Evolutionary conservation across 2,329 filamentous ascomycete species (phyloP), one percentile per base, ranked within the genome.

Genomic region (Aspergillus spinulosporus): DNA sequence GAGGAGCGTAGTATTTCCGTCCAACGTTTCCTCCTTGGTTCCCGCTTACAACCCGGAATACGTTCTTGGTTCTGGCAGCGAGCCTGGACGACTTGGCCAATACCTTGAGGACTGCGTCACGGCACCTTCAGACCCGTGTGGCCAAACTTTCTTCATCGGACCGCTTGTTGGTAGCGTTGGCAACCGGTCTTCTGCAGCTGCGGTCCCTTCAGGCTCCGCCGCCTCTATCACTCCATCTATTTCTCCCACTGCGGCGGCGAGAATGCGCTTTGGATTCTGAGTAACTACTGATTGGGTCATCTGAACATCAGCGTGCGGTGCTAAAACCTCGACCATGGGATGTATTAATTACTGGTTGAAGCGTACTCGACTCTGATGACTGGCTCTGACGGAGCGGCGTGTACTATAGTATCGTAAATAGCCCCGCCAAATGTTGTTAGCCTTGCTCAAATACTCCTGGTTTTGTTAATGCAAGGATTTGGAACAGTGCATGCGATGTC

Each of bases 51-150:
- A 56, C 4, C 67, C 67, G 0, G 52, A 43, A 8, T 62, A 65
- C 47, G 56, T 70, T 3, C 59, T 70, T 31, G 51, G 53, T n/a
- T 32, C 51, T 4, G 59, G 59, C 2, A 64, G 59, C 48, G 31
- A 62, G 42, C 59, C 63, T 14, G 67, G 67, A 7, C 60, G 60
- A 39, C 59, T 70, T 3, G 67, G 67, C 12, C 28, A 47, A 28
- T 68, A 62, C 54, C 49, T 70, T 47, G 43, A 53, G 11, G 54
- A 52, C 15, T 70, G 67, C 15, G 63, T 68, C 6, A 51, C 59
- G 15, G 57, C 63, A 6, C 67, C 67, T 2, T 6, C 56, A 4
- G 54, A 44, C 28, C 65, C 64, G 0, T 68, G 67, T 28, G 66
- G 65, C 3, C 43, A 64, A 50, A 21, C 43, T 15, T 48, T 69